Base-by-base conservation (phyloP, 768 basidiomycete genomes). In the Dendrothele bispora region DNA sequence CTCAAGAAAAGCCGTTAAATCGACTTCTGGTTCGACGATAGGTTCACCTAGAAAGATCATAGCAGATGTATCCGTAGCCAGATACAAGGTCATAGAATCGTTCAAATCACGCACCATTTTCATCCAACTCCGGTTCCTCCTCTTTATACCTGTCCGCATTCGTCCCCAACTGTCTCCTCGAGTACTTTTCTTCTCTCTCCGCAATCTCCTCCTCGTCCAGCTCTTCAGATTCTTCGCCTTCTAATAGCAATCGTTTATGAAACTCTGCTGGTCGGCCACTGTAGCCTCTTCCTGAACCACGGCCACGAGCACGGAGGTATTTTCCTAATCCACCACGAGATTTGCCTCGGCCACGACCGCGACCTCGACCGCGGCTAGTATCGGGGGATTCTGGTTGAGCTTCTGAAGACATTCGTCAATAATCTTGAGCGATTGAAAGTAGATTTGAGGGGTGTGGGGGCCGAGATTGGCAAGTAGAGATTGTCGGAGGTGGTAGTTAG, bases 121-220 rank as follows among this genome's bases (percentile, higher is more conserved):
- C 83, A 57, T 78, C 83, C 21, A 88, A 66, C 54, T 86, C 82
- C 3, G 81, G 82, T 49, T 82, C 84, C 17, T 78, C 77, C 64
- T 91, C 88, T 14, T 59, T 73, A 58, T 91, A 91, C 43, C 88
- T 73, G 71, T 90, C 87, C 0, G 72, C 82, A 59, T 92, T 91
- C 4, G 84, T 75, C 3, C 73, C 82, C 14, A 92, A 68, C 40
- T 80, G 68, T 29, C 89, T 72, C 48, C 73, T 72, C 21, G 79
- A 62, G 46, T 77, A 90, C 58, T 78, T 84, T 28, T 59, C 62
- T 14, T 67, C 68, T 8, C 67, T 52, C 57, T 81, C 84, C 27
- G 70, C 67, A 1, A 71, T 74, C 25, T 70, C 74, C 53, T 83
- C 84, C 27, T 75, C 72, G 36, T 71, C 69, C 20, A 73, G 70